Evolutionary conservation across 371 early-diverging fungal species (phyloP), one percentile per base, ranked within the genome.

Genomic region (Apophysomyces elegans): DNA sequence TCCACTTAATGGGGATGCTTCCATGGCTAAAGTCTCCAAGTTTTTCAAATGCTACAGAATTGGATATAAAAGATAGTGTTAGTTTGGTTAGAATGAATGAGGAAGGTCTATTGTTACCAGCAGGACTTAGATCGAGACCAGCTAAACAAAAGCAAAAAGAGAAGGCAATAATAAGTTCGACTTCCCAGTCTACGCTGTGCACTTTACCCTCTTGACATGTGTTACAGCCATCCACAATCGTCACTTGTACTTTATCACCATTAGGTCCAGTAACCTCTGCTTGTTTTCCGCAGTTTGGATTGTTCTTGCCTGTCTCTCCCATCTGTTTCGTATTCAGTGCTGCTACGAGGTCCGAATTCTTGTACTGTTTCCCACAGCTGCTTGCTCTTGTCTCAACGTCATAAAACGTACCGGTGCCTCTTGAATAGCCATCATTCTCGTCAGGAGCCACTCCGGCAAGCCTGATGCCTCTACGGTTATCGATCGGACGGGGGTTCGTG

Each of bases 181-280:
- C 11, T 58, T 13, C 18, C 7, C 5, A 38, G 9, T 18, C 41
- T 57, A 11, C 14, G 37, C 37, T 37, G 41, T 37, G 32, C 2
- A 7, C 64, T 32, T 67, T 70, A 46, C 74, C 71, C 0, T 56
- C 39, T 32, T 64, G 26, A 32, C 79, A 78, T 8, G 76, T 72
- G 16, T 71, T 70, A 66, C 88, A 87, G 6, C 69, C 73, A 63
- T 86, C 88, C 11, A 82, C 73, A 46, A 85, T 63, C 4, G 44
- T 74, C 7, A 75, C 86, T 26, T 65, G 65, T 16, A 84, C 71
- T 1, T 60, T 61, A 8, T 66, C 65, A 6, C 82, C 83, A 56
- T 64, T 75, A 11, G 84, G 81, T 16, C 85, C 85, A 11, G 61
- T 64, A 0, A 85, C 62, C 43, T 65, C 76, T 4, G 83, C 73